Base-by-base conservation (phyloP, 306 rosid species). In the Citrullus amarus region DNA sequence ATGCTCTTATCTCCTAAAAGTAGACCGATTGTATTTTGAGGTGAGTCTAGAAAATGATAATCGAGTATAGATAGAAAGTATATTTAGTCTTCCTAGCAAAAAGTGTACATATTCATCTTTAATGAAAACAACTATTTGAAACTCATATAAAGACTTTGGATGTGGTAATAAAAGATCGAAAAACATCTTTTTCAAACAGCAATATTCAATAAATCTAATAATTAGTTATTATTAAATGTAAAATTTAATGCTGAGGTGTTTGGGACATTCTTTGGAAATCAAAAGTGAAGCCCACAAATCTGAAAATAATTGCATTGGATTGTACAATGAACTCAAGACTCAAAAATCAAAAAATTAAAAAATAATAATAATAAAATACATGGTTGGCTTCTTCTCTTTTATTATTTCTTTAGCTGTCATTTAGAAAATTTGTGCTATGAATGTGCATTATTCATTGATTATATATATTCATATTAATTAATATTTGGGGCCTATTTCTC, bases 241-340 rank as follows among this genome's bases (percentile, higher is more conserved):
- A 17, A 38, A 4, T 39, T 38, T 1, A 68, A 41, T 68, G 15
- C n/a, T 16, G 75, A n/a, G 17, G 32, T 43, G 34, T 68, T 68
- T 68, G 75, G 74, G 74, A 68, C 74, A 68, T 68, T 68, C 75
- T 41, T 41, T 39, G 25, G 9, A 67, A 39, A 67, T 65, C 48
- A 34, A 65, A 65, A 18, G 7, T 32, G 46, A 65, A 65, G 72
- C 72, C 72, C 50, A 65, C 50, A 32, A 39, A 39, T 66, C 73
- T 62, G 43, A 66, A 66, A 39, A 9, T 66, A 48, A 66, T 66
- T 66, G 74, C 14, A 39, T 15, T 11, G 55, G 14, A 4, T 68
- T n/a, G 75, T 68, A 41, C 75, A 68, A 68, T 68, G 75, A 68
- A 68, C 55, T 68, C 54, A 68, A 68, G 8, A 68, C 50, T 36